Conservation (phyloP, 345 rosid species). For the Excoecaria agallocha region DNA sequence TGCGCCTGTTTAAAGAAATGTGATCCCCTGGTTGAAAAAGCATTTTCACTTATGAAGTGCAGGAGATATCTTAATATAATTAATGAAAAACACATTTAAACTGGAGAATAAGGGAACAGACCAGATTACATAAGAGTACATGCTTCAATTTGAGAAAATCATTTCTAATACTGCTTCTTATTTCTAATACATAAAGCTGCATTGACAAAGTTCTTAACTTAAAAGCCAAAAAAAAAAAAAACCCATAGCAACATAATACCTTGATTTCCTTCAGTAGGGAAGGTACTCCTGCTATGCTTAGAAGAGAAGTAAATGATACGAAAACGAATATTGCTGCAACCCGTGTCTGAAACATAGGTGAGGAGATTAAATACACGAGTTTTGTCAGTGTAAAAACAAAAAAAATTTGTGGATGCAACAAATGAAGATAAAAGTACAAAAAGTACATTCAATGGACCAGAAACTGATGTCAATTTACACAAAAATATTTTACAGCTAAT, state of each 20-base stretch:
- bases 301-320: constrained; percentile 81
- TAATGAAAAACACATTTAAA: not conserved
- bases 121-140: too few species aligned
- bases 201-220: not conserved
- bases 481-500: too few species aligned
- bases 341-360: constrained; percentile 60
- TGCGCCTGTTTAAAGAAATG: not conserved
- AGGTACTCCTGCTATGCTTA: constrained; percentile 81
- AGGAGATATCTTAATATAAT: not conserved
- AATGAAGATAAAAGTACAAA: not conserved
- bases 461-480: not conserved
- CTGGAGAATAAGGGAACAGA: not conserved
- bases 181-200: not conserved
- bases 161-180: not conserved
- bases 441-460: not conserved
- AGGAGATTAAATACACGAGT: constrained; percentile 7
- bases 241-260: constrained; percentile 35
- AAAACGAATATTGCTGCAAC: constrained; percentile 83
- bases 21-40: not conserved
- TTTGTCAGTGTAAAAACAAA: not conserved
- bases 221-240: not conserved
- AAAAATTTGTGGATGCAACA: not conserved
- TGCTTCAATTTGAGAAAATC: too few species aligned
- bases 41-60: not conserved
- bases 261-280: constrained; percentile 72